These are phyloP conservation scores for Vitis labrusca DNA, from an alignment of 164 flowering plant genomes.

Conservation along the genomic window DNA sequence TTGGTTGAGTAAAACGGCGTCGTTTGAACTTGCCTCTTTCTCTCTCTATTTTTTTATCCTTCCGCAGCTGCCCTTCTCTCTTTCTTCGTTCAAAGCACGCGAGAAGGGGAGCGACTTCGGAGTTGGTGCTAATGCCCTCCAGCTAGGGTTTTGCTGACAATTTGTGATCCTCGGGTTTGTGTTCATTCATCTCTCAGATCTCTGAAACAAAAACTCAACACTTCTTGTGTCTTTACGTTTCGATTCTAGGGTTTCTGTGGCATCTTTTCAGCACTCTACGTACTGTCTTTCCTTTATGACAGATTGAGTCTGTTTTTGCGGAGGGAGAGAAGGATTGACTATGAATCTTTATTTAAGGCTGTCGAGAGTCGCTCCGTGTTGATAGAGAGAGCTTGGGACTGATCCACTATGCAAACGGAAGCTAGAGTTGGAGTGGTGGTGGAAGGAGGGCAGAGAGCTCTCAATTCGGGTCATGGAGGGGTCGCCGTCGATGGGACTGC, in stretches of 20 bases:
- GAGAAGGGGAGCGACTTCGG: not conserved
- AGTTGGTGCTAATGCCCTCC: not conserved
- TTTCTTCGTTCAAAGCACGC: not conserved
- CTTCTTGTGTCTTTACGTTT: not conserved
- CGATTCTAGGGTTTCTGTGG: not conserved
- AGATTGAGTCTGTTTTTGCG: no score
- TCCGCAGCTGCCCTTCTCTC: no score
- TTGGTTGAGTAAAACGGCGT: not conserved
- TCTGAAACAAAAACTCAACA: not conserved
- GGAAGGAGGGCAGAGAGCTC: conserved; percentile 38
- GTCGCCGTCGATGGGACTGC: conserved; percentile 22
- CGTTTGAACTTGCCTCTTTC: not conserved
- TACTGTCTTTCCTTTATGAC: not conserved
- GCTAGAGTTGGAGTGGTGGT: conserved; percentile 54
- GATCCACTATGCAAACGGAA: conserved; percentile 45
- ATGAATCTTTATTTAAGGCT: no score
- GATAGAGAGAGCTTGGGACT: not conserved
- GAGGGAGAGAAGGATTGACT: no score
- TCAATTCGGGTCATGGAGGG: conserved; percentile 17
- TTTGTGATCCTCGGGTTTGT: not conserved
- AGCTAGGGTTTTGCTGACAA: not conserved
- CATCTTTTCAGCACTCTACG: not conserved
- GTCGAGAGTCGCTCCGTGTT: not conserved
- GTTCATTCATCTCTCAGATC: not conserved
- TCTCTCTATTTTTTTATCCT: no score